Evolutionary conservation across 2,329 filamentous ascomycete species (phyloP), one percentile per base, ranked within the genome.

Genomic region (Sclerotinia glacialis): DNA sequence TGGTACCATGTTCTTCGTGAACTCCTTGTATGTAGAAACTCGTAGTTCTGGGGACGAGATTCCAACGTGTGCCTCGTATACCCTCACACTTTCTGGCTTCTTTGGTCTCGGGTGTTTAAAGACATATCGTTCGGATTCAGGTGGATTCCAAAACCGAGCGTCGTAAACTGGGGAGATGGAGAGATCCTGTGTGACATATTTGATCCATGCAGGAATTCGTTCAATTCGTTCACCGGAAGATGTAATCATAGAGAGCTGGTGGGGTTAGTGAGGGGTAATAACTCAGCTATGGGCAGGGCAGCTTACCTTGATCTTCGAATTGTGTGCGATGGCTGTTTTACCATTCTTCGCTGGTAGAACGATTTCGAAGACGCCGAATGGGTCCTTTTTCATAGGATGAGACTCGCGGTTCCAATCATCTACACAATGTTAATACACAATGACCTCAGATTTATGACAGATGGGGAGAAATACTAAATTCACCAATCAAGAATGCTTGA

Each of bases 51-150:
- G 92, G 2, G 92, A 95, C 7, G 94, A 97, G 72, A 99, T 99
- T 61, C 95, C 95, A 52, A 99, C 93, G 76, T 99, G 95, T n/a
- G 95, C 95, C 79, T 99, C 95, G 79, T 99, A 99, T 67, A 99
- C 93, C 61, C 95, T 89, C n/a, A 86, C 87, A 74, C 93, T 97
- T 67, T 83, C 78, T 1, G 95, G 95, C 82, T 94, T 96, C 77
- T 88, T 87, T 8, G 94, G 95, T 61, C 89, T 85, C 56, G 85
- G 74, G 78, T 98, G 86, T 80, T 96, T 93, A 84, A 96, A 96
- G 65, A 85, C 82, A 77, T 98, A 98, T 75, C 81, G 86, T 75
- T 96, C 87, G 49, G 82, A 80, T 59, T 83, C 78, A 3, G 93
- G 92, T 44, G 95, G 95, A 76, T 98, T 97, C 95, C 95, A 99